Conservation (phyloP, 768 basidiomycete species). For the Vararia minispora region DNA sequence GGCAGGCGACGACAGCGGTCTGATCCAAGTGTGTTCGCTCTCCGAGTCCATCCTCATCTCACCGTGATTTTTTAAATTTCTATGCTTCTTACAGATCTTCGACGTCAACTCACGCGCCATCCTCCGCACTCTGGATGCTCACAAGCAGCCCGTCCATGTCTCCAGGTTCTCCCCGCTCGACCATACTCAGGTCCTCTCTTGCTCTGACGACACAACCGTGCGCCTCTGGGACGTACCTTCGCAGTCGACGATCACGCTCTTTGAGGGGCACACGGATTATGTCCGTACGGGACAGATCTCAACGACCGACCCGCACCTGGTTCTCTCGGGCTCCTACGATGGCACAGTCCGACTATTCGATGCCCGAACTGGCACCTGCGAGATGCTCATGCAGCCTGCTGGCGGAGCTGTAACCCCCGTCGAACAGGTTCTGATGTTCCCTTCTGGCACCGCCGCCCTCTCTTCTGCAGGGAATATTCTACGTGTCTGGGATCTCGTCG, state of each 20-base stretch:
- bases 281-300: conserved; percentile 89
- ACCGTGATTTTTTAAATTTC: background rate
- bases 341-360: conserved; percentile 85
- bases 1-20: conserved; percentile 89
- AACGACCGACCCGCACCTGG: conserved; percentile 66
- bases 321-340: conserved; percentile 94
- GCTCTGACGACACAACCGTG: conserved; percentile 92
- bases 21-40: conserved; percentile 48
- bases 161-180: conserved; percentile 79
- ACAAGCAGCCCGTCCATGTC: conserved; percentile 95
- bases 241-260: conserved; percentile 66
- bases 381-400: conserved; percentile 62
- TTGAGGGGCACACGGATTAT: conserved; percentile 86
- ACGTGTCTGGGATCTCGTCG: conserved; percentile 90
- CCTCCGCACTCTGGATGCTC: conserved; percentile 81
- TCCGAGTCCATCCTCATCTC: background rate
- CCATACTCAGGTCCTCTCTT: conserved; percentile 81
- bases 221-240: conserved; percentile 94
- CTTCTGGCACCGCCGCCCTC: conserved; percentile 75
- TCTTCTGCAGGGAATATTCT: conserved; percentile 89
- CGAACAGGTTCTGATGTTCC: conserved; percentile 89
- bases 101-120: conserved; percentile 88
- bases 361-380: conserved; percentile 68
- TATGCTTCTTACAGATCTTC: conserved; percentile 48
- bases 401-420: conserved; percentile 46